Percentiles rank a stretch among this genome's conserved stretches.
phyloP scores from a whole-genome alignment of 1,139 yeast species.

The Pichia sp. region DNA sequence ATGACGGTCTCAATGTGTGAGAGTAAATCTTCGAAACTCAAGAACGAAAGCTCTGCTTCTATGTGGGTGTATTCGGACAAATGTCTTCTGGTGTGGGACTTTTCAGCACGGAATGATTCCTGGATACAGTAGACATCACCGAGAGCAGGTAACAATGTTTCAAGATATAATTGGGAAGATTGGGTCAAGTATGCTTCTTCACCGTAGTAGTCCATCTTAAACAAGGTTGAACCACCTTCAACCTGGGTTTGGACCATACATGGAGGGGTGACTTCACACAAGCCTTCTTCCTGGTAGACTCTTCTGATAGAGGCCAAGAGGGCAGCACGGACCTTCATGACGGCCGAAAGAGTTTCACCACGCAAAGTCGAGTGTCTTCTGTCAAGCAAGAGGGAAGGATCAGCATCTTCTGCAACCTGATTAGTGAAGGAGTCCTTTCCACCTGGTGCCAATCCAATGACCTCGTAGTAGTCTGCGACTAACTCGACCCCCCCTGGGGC shows the following conservation, averaged over 20 bases:
- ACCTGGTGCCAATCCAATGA: conserved; percentile 90
- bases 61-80: conserved; percentile 94
- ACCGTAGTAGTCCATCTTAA: conserved; percentile 90
- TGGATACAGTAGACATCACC: conserved; percentile 98
- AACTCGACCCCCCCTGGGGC: conserved; percentile 99
- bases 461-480: conserved; percentile 80
- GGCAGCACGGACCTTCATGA: conserved; percentile 90
- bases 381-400: conserved; percentile 86
- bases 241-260: conserved; percentile 99
- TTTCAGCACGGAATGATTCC: conserved; percentile 98
- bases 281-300: conserved; percentile 68
- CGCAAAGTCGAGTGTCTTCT: conserved; percentile 92
- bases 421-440: conserved; percentile 95
- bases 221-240: conserved; percentile 97
- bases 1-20: conserved; percentile 78
- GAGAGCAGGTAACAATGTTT: conserved; percentile 90
- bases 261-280: conserved; percentile 95
- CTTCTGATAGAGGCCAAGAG: conserved; percentile 70
- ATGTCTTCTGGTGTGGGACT: conserved; percentile 98
- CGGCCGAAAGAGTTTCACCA: conserved; percentile 93
- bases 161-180: conserved; percentile 93
- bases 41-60: conserved; percentile 88
- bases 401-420: conserved; percentile 90
- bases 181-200: conserved; percentile 96
- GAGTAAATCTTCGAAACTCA: conserved; percentile 81